Conservation (phyloP, 495 filamentous ascomycete genomes). For the Venustampulla echinocandica region DNA sequence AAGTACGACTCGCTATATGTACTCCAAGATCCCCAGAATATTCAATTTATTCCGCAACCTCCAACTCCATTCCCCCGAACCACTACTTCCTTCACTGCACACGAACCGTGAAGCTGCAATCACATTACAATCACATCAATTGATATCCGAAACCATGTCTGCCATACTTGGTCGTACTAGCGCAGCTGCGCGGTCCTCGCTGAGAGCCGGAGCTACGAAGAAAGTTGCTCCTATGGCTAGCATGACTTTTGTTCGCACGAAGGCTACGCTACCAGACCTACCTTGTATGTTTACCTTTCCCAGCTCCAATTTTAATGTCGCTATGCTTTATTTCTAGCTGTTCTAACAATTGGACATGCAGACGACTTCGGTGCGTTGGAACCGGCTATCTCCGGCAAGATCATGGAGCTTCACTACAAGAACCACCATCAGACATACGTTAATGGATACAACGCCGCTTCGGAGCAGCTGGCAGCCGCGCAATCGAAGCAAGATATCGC, state of each 20-base stretch:
- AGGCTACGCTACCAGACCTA: slow-evolving; percentile 92
- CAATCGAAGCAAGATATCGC: slow-evolving; percentile 48
- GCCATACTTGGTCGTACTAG: slow-evolving; percentile 43
- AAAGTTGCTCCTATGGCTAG: slow-evolving; percentile 49
- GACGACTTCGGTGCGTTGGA: slow-evolving; percentile 90
- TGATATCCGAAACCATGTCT: slow-evolving; percentile 34
- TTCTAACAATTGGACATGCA: slow-evolving; percentile 24
- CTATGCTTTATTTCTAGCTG: neutral
- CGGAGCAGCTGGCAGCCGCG: slow-evolving; percentile 53
- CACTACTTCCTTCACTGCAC: too few relatives aligned
- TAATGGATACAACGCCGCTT: slow-evolving; percentile 56
- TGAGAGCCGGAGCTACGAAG: slow-evolving; percentile 38
- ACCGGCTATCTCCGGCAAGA: slow-evolving; percentile 88
- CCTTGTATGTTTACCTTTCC: slow-evolving; percentile 52
- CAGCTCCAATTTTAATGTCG: neutral
- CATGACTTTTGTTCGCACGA: slow-evolving; percentile 70
- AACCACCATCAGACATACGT: slow-evolving; percentile 78
- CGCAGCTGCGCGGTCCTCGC: slow-evolving; percentile 29
- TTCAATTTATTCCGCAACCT: too few relatives aligned
- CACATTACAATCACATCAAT: neutral
- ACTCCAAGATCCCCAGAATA: too few relatives aligned
- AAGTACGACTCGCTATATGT: too few relatives aligned
- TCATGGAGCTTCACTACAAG: slow-evolving; percentile 90
- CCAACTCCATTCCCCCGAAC: too few relatives aligned
- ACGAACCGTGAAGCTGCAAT: too few relatives aligned